These are phyloP conservation scores for Xylaria sp. DNA, from an alignment of 2,329 filamentous ascomycete species.

Conservation along the genomic window DNA sequence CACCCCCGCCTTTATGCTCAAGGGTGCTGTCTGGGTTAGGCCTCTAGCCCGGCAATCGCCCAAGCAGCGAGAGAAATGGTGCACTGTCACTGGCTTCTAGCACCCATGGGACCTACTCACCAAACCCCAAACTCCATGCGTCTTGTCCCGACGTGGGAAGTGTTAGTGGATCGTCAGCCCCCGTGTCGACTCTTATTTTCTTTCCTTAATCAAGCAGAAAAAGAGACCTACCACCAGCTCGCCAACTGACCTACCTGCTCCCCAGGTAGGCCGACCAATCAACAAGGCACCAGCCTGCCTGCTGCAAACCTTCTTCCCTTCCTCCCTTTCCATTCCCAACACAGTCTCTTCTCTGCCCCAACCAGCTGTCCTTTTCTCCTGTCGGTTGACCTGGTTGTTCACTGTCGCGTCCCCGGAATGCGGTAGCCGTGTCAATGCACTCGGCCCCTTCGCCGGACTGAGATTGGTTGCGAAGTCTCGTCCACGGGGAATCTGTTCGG, in stretches of 20 bases:
- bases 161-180: conserved; percentile 37
- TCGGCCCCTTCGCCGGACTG: conserved; percentile 72
- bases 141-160: conserved; percentile 35
- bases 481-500: conserved; percentile 26
- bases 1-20: conserved; percentile 17
- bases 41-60: conserved; percentile 3
- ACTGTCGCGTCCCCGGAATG: conserved; percentile 59
- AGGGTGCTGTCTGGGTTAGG: conserved; percentile 21
- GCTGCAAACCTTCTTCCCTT: conserved; percentile 21
- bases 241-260: conserved; percentile 8
- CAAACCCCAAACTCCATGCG: conserved; percentile 22
- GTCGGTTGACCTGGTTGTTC: conserved; percentile 24
- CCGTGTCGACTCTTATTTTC: conserved; percentile 35
- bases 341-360: conserved; percentile 19
- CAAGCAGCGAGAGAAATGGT: conserved; percentile 12
- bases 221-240: conserved; percentile 27
- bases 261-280: conserved; percentile 30
- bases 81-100: conserved; percentile 22
- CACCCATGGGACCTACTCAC: conserved; percentile 13
- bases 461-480: conserved; percentile 50
- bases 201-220: conserved; percentile 31
- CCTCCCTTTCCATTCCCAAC: conserved; percentile 14
- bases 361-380: conserved; percentile 20
- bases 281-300: conserved; percentile 30
- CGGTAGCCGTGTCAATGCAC: conserved; percentile 64